Conservation (phyloP, 805 yeast species). For the Tetrapisispora iriomotensis region DNA sequence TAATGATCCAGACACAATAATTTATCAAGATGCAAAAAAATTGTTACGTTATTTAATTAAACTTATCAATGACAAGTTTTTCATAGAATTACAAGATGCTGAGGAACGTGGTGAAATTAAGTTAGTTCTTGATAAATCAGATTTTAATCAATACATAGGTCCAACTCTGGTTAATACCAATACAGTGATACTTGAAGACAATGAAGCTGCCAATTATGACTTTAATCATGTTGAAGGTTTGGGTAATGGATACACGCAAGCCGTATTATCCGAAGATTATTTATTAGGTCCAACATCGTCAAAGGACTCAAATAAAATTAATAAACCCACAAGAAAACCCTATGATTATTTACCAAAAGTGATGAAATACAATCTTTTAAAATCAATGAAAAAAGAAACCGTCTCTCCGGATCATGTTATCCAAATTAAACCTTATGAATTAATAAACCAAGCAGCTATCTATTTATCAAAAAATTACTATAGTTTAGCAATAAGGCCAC, state of each 20-base stretch:
- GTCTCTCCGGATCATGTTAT: constrained; percentile 16
- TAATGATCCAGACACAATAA: constrained; percentile 63
- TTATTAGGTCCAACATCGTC: constrained; percentile 17
- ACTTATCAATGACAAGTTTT: constrained; percentile 18
- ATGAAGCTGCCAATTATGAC: constrained; percentile 20
- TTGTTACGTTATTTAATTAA: constrained; percentile 44
- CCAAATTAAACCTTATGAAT: constrained; percentile 14
- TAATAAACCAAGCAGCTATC: constrained; percentile 19
- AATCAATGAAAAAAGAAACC: constrained; percentile 17
- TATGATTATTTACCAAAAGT: constrained; percentile 14
- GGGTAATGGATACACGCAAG: constrained; percentile 27
- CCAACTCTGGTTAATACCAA: constrained; percentile 7
- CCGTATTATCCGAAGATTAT: constrained; percentile 23
- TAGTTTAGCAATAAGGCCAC: constrained; percentile 23
- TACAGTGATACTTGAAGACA: constrained; percentile 10
- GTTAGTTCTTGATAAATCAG: constrained; percentile 24
- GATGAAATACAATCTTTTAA: constrained; percentile 22
- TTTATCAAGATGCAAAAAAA: constrained; percentile 59
- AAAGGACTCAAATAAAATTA: not conserved
- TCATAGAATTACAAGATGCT: constrained; percentile 22
- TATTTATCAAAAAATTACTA: constrained; percentile 21
- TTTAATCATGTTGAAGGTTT: constrained; percentile 26
- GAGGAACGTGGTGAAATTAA: constrained; percentile 26
- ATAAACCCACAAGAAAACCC: not conserved
- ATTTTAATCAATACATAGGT: constrained; percentile 19